Evolutionary conservation across 129 eudicot genomes (phyloP).

Genomic region (Rutidosis leptorrhynchoides): DNA sequence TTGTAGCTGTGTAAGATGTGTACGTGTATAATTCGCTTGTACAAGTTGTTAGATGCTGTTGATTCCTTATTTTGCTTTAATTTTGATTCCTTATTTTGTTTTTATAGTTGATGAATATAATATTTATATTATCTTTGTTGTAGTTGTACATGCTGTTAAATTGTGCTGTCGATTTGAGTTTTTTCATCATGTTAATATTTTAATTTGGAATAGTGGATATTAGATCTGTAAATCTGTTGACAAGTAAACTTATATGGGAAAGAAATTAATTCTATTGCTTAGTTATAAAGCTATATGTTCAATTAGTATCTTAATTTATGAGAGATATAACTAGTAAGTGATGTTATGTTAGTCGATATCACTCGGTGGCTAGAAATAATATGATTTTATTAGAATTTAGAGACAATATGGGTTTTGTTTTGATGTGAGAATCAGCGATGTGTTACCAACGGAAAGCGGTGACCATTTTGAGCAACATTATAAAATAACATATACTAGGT

Average conservation of each 20-base stretch:
- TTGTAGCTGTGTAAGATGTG: background rate
- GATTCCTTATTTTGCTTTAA: background rate
- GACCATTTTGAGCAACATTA: background rate
- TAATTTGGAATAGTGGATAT: background rate
- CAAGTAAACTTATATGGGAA: conserved; percentile 2
- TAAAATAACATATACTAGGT: background rate
- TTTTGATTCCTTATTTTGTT: conserved; percentile 1
- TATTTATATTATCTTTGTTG: background rate
- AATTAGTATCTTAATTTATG: conserved; percentile 1
- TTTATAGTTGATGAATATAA: background rate
- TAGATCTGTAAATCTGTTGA: conserved; percentile 23
- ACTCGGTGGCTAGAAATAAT: background rate
- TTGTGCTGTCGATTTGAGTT: conserved; percentile 11
- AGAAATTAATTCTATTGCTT: conserved; percentile 3
- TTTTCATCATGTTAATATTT: background rate
- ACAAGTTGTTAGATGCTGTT: background rate
- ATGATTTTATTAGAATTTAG: background rate
- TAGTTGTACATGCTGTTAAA: background rate
- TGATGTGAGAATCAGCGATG: background rate
- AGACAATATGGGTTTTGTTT: background rate
- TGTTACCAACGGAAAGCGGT: background rate
- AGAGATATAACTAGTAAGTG: background rate
- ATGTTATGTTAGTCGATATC: background rate
- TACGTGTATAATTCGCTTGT: background rate
- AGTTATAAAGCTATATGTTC: background rate